Percentiles rank a stretch among this genome's conserved stretches.
Evolutionary conservation across 1,284 basidiomycete genomes (phyloP).

Genomic region (Tausonia pullulans): DNA sequence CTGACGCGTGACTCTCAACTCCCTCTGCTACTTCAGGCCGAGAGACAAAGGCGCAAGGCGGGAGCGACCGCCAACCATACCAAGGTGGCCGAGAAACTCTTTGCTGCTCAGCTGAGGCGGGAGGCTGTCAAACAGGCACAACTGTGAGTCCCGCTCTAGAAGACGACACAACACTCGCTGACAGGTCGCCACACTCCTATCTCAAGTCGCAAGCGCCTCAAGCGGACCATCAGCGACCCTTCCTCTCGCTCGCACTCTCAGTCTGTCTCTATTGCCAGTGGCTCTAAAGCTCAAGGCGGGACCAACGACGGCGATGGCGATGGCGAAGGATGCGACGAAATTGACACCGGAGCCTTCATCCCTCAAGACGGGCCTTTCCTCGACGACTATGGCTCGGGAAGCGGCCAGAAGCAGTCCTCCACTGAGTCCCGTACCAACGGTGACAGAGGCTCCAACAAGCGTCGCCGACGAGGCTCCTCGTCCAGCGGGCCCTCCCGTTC

Average conservation of each 20-base stretch:
- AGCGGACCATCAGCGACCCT: not conserved
- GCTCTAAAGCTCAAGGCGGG: not conserved
- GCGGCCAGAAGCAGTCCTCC: not conserved
- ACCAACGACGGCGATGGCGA: not conserved
- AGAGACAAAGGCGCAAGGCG: constrained; percentile 73
- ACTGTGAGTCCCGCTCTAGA: constrained; percentile 29
- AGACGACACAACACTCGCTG: too few relatives aligned
- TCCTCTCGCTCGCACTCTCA: not conserved
- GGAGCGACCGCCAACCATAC: constrained; percentile 74
- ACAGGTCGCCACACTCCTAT: too few relatives aligned
- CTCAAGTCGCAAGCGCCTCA: not conserved
- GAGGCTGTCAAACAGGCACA: constrained; percentile 72
- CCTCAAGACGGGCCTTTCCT: constrained; percentile 8
- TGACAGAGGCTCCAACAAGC: constrained; percentile 21
- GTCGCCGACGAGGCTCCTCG: constrained; percentile 18
- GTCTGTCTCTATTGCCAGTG: not conserved
- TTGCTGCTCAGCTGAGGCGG: constrained; percentile 85
- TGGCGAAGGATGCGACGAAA: not conserved
- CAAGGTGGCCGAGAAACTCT: constrained; percentile 76
- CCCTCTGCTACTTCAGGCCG: constrained; percentile 43
- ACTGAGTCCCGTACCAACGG: constrained; percentile 22
- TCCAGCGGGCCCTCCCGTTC: constrained; percentile 34
- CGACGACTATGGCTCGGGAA: constrained; percentile 1
- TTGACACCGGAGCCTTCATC: constrained; percentile 16
- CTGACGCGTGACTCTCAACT: not conserved